These are phyloP conservation scores for Diospyros lotus DNA, from an alignment of 148 eudicot genomes.

Conservation along the genomic window DNA sequence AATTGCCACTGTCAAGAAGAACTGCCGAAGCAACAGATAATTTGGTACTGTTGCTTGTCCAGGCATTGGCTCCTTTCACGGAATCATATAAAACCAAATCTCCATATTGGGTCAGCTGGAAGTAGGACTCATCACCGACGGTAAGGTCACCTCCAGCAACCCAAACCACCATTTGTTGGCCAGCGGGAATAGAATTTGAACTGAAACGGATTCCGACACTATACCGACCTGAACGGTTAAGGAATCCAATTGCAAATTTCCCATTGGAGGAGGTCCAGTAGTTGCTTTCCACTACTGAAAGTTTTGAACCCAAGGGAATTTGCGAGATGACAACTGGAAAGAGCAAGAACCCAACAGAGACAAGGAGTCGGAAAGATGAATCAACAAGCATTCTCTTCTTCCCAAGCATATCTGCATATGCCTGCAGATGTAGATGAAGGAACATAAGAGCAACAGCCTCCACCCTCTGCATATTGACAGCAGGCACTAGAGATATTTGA, in stretches of 20 bases:
- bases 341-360: conserved; percentile 27
- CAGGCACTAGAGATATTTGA: not conserved
- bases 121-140: conserved; percentile 43
- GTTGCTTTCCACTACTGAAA: conserved; percentile 35
- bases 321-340: conserved; percentile 26
- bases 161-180: conserved; percentile 47
- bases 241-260: conserved; percentile 56
- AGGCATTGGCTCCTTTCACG: conserved; percentile 25
- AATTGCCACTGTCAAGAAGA: conserved; percentile 50
- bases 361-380: conserved; percentile 16
- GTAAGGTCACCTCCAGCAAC: conserved; percentile 46
- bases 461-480: conserved; percentile 17
- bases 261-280: conserved; percentile 60
- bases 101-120: conserved; percentile 38
- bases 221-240: conserved; percentile 30
- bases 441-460: not conserved
- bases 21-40: conserved; percentile 42
- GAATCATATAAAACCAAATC: conserved; percentile 50
- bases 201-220: conserved; percentile 47
- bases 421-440: conserved; percentile 9
- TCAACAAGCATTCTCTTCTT: conserved; percentile 3
- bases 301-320: conserved; percentile 53
- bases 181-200: conserved; percentile 40
- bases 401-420: conserved; percentile 18
- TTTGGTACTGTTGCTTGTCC: conserved; percentile 45